Evolutionary conservation across 1,284 basidiomycete species (phyloP).

Genomic region (Bjerkandera adusta): DNA sequence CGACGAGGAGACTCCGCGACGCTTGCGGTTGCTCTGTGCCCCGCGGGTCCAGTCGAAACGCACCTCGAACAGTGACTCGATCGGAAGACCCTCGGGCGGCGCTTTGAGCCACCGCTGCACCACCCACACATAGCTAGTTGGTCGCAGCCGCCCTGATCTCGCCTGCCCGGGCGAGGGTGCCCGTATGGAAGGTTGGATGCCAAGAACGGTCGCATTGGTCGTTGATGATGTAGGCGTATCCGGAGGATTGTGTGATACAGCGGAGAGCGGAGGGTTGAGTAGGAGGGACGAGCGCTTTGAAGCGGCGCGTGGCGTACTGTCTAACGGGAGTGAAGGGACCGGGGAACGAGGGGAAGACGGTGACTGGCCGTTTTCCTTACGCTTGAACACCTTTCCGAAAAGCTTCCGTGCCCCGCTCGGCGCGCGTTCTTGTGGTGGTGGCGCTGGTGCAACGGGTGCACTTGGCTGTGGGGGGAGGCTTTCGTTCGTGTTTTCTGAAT

Average conservation of each 20-base stretch:
- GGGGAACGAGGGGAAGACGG: constrained; percentile 8
- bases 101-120: constrained; percentile 79
- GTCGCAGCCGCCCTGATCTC: constrained; percentile 40
- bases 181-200: constrained; percentile 56
- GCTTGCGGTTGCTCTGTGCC: constrained; percentile 33
- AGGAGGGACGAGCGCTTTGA: constrained; percentile 24
- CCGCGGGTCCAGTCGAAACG: constrained; percentile 74
- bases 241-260: constrained; percentile 3
- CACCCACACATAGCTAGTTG: constrained; percentile 79
- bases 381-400: constrained; percentile 75
- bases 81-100: constrained; percentile 11
- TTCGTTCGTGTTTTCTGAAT: constrained; percentile 29
- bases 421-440: constrained; percentile 24
- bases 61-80: constrained; percentile 51
- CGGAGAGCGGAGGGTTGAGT: constrained; percentile 8
- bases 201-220: constrained; percentile 46
- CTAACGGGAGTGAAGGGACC: constrained; percentile 13
- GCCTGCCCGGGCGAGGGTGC: constrained; percentile 25
- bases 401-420: constrained; percentile 52
- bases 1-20: constrained; percentile 18
- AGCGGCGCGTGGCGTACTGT: constrained; percentile 7
- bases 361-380: constrained; percentile 34
- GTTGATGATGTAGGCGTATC: constrained; percentile 15
- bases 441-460: constrained; percentile 21
- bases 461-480: constrained; percentile 17